phyloP scores from a whole-genome alignment of 345 rosid species.

The Eucalyptus erythrocorys region DNA sequence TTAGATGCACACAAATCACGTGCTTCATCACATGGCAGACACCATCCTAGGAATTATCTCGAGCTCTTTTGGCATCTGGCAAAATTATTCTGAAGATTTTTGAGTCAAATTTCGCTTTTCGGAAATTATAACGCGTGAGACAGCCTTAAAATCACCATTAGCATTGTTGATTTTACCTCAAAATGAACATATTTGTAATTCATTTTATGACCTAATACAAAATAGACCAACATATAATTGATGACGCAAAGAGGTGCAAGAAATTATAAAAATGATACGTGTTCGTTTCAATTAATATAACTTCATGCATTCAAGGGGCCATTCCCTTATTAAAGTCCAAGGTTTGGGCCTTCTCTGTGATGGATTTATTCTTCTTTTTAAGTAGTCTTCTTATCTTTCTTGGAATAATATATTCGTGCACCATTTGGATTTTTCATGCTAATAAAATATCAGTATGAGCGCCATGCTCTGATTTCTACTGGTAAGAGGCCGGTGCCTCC shows the following conservation, averaged over 20 bases:
- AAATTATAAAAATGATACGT: accelerated
- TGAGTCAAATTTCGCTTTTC: not conserved
- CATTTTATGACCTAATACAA: no score
- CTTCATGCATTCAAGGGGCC: not conserved
- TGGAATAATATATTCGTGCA: not conserved
- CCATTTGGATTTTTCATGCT: not conserved
- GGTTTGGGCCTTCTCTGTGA: not conserved
- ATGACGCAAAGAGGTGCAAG: accelerated
- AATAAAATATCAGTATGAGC: not conserved
- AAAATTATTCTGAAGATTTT: no score
- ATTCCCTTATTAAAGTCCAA: not conserved
- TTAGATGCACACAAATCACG: not conserved
- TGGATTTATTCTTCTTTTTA: not conserved
- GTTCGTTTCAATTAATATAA: not conserved
- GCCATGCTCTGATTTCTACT: not conserved
- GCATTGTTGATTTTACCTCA: not conserved
- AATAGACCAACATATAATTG: accelerated
- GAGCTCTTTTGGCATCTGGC: not conserved
- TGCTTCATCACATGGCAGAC: not conserved
- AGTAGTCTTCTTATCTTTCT: not conserved
- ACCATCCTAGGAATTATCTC: not conserved
- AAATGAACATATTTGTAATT: not conserved
- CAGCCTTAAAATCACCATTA: not conserved
- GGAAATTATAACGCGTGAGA: not conserved
- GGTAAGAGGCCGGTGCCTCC: not conserved